Percentiles rank a stretch among this genome's conserved stretches.
phyloP scores from a whole-genome alignment of 495 filamentous ascomycete species.

The Penicillium coprophilum region DNA sequence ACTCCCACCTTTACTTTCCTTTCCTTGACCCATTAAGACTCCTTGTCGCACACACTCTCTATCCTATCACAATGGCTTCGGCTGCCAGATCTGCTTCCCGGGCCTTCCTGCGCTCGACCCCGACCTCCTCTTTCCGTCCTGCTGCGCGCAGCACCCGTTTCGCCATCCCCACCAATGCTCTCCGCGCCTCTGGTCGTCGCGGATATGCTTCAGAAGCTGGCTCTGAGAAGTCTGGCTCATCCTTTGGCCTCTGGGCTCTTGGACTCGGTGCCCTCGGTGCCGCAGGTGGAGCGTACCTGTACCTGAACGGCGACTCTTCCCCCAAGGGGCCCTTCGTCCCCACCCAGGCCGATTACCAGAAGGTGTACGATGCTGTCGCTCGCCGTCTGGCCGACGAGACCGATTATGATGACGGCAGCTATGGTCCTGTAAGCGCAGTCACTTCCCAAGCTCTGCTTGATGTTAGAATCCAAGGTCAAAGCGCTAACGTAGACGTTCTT shows the following conservation, averaged over 20 bases:
- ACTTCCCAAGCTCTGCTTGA: not conserved
- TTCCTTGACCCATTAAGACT: constrained; percentile 3
- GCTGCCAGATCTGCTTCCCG: constrained; percentile 53
- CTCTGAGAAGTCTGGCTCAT: constrained; percentile 51
- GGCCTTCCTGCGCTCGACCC: constrained; percentile 50
- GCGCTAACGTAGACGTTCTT: constrained; percentile 15
- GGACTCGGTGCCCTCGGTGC: constrained; percentile 62
- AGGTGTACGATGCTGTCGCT: constrained; percentile 90
- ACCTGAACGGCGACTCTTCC: constrained; percentile 54
- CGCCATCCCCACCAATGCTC: constrained; percentile 57
- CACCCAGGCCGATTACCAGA: constrained; percentile 87
- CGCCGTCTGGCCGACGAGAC: constrained; percentile 77
- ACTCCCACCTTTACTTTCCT: constrained; percentile 16
- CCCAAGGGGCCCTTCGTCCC: constrained; percentile 60
- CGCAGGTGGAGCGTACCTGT: constrained; percentile 65
- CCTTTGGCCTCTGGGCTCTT: constrained; percentile 47
- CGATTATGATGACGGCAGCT: constrained; percentile 96
- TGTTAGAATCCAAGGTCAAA: not conserved
- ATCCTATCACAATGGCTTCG: constrained; percentile 52
- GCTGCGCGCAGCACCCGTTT: constrained; percentile 57
- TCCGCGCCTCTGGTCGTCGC: constrained; percentile 66
- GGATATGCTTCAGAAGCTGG: constrained; percentile 72
- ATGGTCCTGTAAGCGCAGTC: constrained; percentile 67
- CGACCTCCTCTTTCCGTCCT: constrained; percentile 47
- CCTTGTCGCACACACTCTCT: constrained; percentile 3